Percentiles rank a stretch among this genome's conserved stretches.
Evolutionary conservation across 768 basidiomycete genomes (phyloP).

Genomic region (Candolleomyces aberdarensis): DNA sequence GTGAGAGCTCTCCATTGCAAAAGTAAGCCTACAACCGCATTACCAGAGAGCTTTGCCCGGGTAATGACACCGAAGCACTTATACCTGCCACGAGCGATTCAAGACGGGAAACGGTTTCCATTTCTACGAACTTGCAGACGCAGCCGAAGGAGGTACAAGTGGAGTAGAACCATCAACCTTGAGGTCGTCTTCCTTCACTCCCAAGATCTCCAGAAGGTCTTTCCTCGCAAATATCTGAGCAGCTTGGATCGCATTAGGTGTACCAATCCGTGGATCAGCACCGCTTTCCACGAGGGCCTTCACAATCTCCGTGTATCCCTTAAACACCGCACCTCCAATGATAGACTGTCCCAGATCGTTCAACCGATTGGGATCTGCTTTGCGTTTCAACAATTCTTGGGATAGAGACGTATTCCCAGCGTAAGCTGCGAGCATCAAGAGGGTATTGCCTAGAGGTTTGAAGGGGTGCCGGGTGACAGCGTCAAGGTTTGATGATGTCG

Average conservation of each 20-base stretch:
- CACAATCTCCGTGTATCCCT: constrained; percentile 63
- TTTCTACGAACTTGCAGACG: neutral
- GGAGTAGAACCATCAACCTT: constrained; percentile 30
- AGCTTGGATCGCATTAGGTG: constrained; percentile 65
- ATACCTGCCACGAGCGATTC: too few relatives aligned
- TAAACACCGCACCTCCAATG: constrained; percentile 77
- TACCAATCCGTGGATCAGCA: constrained; percentile 65
- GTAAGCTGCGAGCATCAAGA: constrained; percentile 79
- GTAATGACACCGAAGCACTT: too few relatives aligned
- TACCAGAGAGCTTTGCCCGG: too few relatives aligned
- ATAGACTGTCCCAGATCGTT: constrained; percentile 75
- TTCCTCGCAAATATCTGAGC: constrained; percentile 65
- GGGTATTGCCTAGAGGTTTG: constrained; percentile 57
- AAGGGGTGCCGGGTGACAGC: too few relatives aligned
- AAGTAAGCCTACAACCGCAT: too few relatives aligned
- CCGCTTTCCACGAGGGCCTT: constrained; percentile 48
- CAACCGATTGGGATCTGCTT: constrained; percentile 62
- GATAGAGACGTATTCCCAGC: constrained; percentile 58
- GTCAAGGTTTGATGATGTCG: neutral
- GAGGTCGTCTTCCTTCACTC: constrained; percentile 56
- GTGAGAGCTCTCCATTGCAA: too few relatives aligned
- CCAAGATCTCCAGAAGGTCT: constrained; percentile 53
- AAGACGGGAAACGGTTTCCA: neutral
- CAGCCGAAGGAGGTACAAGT: constrained; percentile 15
- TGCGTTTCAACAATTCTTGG: constrained; percentile 48